Evolutionary conservation across 2,329 filamentous ascomycete genomes (phyloP).

Genomic region (Alternaria sp.): DNA sequence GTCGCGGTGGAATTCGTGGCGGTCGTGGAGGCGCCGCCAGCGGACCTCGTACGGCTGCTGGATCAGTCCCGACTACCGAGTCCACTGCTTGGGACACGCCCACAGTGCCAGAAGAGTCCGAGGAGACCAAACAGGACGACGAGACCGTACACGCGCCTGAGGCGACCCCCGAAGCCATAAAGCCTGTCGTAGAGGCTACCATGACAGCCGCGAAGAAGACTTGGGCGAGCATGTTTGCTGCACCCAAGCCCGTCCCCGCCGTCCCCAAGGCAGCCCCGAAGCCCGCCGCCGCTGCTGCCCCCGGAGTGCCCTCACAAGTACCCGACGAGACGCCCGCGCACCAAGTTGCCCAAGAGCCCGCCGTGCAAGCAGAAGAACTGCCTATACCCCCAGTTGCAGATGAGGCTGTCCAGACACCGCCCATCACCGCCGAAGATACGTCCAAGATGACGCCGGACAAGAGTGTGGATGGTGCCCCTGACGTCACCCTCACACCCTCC

Average conservation of each 20-base stretch:
- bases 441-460: constrained; percentile 44
- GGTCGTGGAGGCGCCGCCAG: constrained; percentile 70
- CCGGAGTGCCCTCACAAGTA: constrained; percentile 44
- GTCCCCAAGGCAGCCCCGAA: constrained; percentile 46
- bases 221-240: constrained; percentile 62
- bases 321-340: constrained; percentile 48
- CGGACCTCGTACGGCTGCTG: constrained; percentile 60
- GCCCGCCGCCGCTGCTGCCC: constrained; percentile 42
- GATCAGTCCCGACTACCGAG: constrained; percentile 74
- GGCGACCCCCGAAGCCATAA: constrained; percentile 23
- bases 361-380: constrained; percentile 51
- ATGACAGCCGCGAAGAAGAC: constrained; percentile 56
- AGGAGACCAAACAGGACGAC: constrained; percentile 33
- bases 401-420: constrained; percentile 45
- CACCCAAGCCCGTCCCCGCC: constrained; percentile 55
- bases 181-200: constrained; percentile 27
- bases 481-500: constrained; percentile 65
- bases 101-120: constrained; percentile 26
- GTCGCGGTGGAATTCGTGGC: constrained; percentile 61
- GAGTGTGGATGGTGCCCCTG: constrained; percentile 57
- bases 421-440: constrained; percentile 33
- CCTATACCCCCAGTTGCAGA: constrained; percentile 46
- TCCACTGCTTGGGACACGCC: constrained; percentile 67
- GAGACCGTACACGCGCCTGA: constrained; percentile 22
- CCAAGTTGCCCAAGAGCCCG: constrained; percentile 48